Evolutionary conservation across 2,329 filamentous ascomycete genomes (phyloP).

Genomic region (Colletotrichum filicis): DNA sequence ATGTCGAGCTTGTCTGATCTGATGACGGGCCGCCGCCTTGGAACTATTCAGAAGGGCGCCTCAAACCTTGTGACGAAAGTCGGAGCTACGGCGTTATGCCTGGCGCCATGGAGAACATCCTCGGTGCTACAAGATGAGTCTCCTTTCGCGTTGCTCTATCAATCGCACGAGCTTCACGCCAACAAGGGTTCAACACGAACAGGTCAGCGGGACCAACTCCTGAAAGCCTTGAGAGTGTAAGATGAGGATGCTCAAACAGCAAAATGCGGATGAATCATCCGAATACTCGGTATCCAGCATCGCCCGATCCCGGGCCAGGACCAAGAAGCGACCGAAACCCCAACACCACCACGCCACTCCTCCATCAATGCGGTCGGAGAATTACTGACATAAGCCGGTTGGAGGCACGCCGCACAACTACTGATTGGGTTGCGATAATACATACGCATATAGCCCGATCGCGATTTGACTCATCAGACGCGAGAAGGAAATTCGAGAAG

Average conservation of each 20-base stretch:
- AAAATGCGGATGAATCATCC: slow-evolving; percentile 18
- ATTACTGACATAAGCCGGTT: slow-evolving; percentile 31
- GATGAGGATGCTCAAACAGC: slow-evolving; percentile 17
- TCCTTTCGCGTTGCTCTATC: slow-evolving; percentile 33
- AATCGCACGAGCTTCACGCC: slow-evolving; percentile 33
- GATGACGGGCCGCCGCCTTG: not conserved
- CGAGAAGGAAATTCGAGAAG: slow-evolving; percentile 11
- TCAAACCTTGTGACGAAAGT: slow-evolving; percentile 17
- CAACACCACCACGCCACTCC: not conserved
- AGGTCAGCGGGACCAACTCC: not conserved
- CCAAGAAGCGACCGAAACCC: slow-evolving; percentile 29
- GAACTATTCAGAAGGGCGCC: slow-evolving; percentile 7
- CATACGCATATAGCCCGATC: not conserved
- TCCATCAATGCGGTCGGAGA: slow-evolving; percentile 27
- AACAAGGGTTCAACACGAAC: slow-evolving; percentile 16
- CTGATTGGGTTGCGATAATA: not conserved
- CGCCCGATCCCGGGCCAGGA: slow-evolving; percentile 5
- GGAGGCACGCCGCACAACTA: not conserved
- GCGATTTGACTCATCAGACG: slow-evolving; percentile 18
- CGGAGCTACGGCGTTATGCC: not conserved
- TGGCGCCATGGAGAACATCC: slow-evolving; percentile 2
- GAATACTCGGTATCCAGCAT: slow-evolving; percentile 12
- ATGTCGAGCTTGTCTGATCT: slow-evolving; percentile 11
- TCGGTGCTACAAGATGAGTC: slow-evolving; percentile 19
- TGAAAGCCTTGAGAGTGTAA: not conserved